Base-by-base conservation (phyloP, 441 rosid species). In the Erodium moschatum region DNA sequence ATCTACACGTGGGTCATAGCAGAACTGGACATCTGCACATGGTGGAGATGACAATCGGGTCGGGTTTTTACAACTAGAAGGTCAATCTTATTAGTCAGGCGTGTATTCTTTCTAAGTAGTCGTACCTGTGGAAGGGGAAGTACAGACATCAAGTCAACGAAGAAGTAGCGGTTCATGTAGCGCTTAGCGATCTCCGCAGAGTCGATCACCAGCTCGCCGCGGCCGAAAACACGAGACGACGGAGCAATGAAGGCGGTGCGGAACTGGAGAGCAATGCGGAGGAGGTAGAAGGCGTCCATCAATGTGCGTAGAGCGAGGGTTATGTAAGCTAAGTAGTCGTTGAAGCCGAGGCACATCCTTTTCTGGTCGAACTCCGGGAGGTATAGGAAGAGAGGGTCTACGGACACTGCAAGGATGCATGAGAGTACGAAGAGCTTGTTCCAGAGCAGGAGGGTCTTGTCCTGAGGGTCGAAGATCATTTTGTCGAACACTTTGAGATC, bases 201-300 rank as follows among this genome's bases (percentile, higher is more conserved):
- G 79, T 90, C 97, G 16, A 90, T 91, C 15, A 92, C 98, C 67
- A 92, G 97, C 78, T 92, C 98, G 67, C 98, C 98, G n/a, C 98
- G 83, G 40, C 97, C 98, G 62, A 92, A 92, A 11, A 90, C 98
- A 48, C 98, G 81, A 1, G 98, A 91, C 0, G 97, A 91, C 18
- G 97, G 97, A 19, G 98, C 98, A 69, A 90, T 85, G 71, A 81
- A 92, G n/a, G 98, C 98, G 27, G 96, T 92, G 5, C 92, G 85
- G 70, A 92, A 92, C 79, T 92, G 98, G 68, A 92, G 85, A 69
- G 84, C 86, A 85, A 92, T 85, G 9, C 96, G 83, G 62, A 85
- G 69, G 24, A 89, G 81, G 77, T 89, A 87, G 75, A 92, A 87
- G 44, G 70, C 80, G 64, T 92, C 98, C 0, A 89, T 76, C 15